Conservation (phyloP, 108 stramenopile genomes). For the Parmales sp. region DNA sequence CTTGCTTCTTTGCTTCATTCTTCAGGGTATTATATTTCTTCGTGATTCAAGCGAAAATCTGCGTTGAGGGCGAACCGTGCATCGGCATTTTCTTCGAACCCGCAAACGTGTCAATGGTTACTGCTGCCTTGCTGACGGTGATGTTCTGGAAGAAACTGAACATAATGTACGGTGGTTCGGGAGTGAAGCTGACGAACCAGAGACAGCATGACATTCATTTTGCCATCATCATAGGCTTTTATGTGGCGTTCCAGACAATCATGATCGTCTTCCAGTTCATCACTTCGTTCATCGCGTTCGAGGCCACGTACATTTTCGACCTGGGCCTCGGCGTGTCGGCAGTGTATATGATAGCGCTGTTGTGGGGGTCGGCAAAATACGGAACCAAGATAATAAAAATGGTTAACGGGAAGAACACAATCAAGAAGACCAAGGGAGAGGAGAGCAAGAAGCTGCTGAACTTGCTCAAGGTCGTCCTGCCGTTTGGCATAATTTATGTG, state of each 20-base stretch:
- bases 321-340: background rate
- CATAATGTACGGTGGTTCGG: background rate
- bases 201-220: background rate
- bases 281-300: background rate
- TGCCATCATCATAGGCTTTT: background rate
- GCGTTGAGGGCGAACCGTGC: background rate
- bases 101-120: background rate
- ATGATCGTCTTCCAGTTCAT: background rate
- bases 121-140: background rate
- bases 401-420: background rate
- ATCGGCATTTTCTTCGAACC: background rate
- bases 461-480: background rate
- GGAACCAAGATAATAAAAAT: background rate
- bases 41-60: background rate
- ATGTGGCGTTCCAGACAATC: background rate
- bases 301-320: background rate
- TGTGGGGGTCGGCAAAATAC: background rate
- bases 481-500: background rate
- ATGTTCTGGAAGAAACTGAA: slow-evolving; percentile 5
- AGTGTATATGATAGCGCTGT: background rate
- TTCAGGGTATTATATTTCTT: background rate
- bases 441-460: background rate
- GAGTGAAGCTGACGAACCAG: background rate
- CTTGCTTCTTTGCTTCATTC: background rate
- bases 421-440: background rate